Base-by-base conservation (phyloP, 768 basidiomycete species). In the Obba rivulosa region DNA sequence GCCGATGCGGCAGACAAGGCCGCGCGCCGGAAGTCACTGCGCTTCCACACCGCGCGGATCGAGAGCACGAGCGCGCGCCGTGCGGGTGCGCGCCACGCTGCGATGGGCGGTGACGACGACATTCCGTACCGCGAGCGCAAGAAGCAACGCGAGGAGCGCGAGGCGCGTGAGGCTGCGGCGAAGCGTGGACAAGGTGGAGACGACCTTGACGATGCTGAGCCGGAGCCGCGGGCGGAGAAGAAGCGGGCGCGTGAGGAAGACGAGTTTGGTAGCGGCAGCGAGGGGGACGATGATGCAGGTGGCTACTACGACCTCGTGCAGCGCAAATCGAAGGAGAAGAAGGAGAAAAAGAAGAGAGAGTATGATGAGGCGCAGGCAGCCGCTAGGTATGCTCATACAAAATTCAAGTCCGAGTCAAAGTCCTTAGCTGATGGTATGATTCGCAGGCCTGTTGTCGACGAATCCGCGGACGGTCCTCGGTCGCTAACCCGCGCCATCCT, bases 291-390 rank as follows among this genome's bases (percentile, higher is more conserved):
- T 43, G 74, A 73, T 41, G 77, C 72, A 2, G 80, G 87, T 41
- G 93, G 85, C 10, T 97, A 98, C 66, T 96, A 98, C 58, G 87
- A 94, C 52, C 79, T 96, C 37, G 84, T 98, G 55, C 84, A 92
- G 71, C 78, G 76, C 61, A 72, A 76, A 49, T 78, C 79, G 50
- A 82, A 79, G 51, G 79, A 80, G 50, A 80, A 77, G 62, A 93
- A 89, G 70, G 79, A 78, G 50, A 77, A 78, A 57, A 93, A 92
- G 73, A 87, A 87, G 65, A 81, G 73, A 2, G 87, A 81, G 42
- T 88, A 97, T 63, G 90, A 96, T 25, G 79, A 74, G 23, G 73
- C 67, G 11, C 69, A 74, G 45, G 79, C 74, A 5, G 75, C 74
- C 11, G 73, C 72, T 49, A 72, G 78, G 87, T 88, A 60, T 55